phyloP scores from a whole-genome alignment of 495 filamentous ascomycete species.

The Neurospora sp. region DNA sequence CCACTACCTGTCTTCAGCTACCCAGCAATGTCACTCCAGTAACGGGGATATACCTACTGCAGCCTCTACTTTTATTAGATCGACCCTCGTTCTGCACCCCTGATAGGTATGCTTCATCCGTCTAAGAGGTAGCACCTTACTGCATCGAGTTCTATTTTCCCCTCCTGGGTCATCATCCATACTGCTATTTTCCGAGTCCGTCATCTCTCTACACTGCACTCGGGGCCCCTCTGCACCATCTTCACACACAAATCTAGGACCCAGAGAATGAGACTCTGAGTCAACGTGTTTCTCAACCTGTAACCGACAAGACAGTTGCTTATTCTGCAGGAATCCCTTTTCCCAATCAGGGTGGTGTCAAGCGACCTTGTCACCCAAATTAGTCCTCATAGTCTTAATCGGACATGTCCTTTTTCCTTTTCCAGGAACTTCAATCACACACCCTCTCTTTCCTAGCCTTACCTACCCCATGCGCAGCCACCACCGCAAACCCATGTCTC shows the following conservation, averaged over 20 bases:
- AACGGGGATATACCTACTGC: neutral
- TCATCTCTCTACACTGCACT: slow-evolving; percentile 4
- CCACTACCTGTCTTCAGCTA: neutral
- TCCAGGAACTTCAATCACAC: neutral
- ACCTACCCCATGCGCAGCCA: neutral
- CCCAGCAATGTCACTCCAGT: slow-evolving; percentile 5
- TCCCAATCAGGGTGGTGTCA: slow-evolving; percentile 15
- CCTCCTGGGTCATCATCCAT: slow-evolving; percentile 9
- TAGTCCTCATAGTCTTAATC: neutral
- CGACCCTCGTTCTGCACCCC: slow-evolving; percentile 10
- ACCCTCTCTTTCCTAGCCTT: neutral
- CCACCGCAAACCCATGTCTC: neutral
- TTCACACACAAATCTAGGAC: neutral
- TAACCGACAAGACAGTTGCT: slow-evolving; percentile 4
- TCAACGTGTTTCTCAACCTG: slow-evolving; percentile 1
- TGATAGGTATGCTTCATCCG: slow-evolving; percentile 10
- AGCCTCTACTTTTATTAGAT: slow-evolving; percentile 17
- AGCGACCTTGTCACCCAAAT: slow-evolving; percentile 11
- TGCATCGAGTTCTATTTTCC: slow-evolving; percentile 18
- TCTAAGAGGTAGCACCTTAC: neutral
- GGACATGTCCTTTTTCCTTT: neutral
- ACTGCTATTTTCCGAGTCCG: slow-evolving; percentile 9
- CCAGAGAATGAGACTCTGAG: neutral
- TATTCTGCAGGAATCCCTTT: slow-evolving; percentile 9
- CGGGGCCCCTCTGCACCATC: neutral